Percentiles rank a stretch among this genome's conserved stretches.
These are phyloP conservation scores for Monilinia laxa DNA, from an alignment of 2,329 filamentous ascomycete genomes.

Conservation along the genomic window DNA sequence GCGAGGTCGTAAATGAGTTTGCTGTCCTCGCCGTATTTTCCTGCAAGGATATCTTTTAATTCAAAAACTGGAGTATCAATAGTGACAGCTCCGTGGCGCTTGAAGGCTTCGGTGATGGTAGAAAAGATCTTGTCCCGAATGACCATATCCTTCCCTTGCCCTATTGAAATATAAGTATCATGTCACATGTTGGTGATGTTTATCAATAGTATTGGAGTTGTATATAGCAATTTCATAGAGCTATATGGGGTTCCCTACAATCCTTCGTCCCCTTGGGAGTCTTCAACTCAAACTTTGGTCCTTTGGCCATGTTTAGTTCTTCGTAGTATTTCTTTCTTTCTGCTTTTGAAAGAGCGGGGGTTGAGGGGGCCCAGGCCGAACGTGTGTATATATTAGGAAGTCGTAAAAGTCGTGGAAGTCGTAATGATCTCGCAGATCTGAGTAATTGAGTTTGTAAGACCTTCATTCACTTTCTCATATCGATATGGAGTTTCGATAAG, in stretches of 20 bases:
- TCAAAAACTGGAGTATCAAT: constrained; percentile 86
- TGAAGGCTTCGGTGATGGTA: constrained; percentile 76
- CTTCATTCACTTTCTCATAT: constrained; percentile 37
- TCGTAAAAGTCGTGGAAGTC: constrained; percentile 27
- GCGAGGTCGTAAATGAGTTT: constrained; percentile 89
- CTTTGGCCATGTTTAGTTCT: constrained; percentile 42
- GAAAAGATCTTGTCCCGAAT: constrained; percentile 78
- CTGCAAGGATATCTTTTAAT: constrained; percentile 79
- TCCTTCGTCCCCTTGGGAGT: constrained; percentile 90
- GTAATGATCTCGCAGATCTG: constrained; percentile 39
- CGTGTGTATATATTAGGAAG: constrained; percentile 25
- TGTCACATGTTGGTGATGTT: constrained; percentile 18
- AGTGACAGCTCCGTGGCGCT: constrained; percentile 75
- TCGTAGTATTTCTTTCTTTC: constrained; percentile 27
- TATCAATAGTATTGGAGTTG: neutral
- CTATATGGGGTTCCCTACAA: constrained; percentile 48
- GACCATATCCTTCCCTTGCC: constrained; percentile 75
- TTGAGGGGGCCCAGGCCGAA: constrained; percentile 22
- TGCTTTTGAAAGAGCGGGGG: constrained; percentile 32
- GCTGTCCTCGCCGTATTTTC: constrained; percentile 90
- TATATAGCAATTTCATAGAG: constrained; percentile 20
- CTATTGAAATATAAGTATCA: constrained; percentile 41
- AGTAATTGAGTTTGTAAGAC: constrained; percentile 30
- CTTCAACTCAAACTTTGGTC: constrained; percentile 68
- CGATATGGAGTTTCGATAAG: constrained; percentile 26